These are phyloP conservation scores for Trypanosoma cruzi DNA, from an alignment of 208 protist species.

Conservation along the genomic window DNA sequence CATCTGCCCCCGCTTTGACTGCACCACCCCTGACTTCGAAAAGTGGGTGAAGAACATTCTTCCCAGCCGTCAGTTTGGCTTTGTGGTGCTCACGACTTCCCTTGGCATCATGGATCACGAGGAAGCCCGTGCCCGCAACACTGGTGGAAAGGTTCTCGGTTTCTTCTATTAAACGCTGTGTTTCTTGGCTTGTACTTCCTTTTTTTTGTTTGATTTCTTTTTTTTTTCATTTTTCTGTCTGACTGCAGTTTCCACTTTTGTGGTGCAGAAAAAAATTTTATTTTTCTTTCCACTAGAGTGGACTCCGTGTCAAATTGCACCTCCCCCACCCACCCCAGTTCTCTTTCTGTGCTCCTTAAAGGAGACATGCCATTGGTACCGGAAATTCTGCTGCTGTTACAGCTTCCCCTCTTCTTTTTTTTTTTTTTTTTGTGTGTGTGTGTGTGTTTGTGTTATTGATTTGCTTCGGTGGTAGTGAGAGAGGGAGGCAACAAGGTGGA, in stretches of 20 bases:
- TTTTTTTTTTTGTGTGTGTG: constrained; percentile 4
- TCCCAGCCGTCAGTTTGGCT: constrained; percentile 99
- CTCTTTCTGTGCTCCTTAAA: no score
- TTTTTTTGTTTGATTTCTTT: neutral
- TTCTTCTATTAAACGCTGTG: constrained; percentile 98
- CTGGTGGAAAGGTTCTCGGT: constrained; percentile 99
- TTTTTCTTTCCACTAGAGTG: no score
- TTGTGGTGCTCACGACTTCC: constrained; percentile 99
- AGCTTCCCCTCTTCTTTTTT: neutral
- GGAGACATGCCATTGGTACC: no score
- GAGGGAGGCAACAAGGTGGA: neutral
- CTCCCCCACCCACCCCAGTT: no score
- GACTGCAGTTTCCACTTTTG: neutral
- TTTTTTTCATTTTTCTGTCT: constrained; percentile 3
- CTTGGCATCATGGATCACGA: constrained; percentile 99
- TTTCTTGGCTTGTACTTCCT: constrained; percentile 9
- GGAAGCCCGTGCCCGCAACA: constrained; percentile 98
- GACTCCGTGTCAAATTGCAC: no score
- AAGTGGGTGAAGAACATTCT: constrained; percentile 99
- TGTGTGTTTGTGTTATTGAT: neutral
- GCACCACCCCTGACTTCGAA: constrained; percentile 97
- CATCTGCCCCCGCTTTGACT: constrained; percentile 99
- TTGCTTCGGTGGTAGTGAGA: neutral
- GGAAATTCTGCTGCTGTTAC: neutral
- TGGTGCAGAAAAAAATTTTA: neutral